phyloP scores from a whole-genome alignment of 768 basidiomycete species.

The Mycena latifolia region DNA sequence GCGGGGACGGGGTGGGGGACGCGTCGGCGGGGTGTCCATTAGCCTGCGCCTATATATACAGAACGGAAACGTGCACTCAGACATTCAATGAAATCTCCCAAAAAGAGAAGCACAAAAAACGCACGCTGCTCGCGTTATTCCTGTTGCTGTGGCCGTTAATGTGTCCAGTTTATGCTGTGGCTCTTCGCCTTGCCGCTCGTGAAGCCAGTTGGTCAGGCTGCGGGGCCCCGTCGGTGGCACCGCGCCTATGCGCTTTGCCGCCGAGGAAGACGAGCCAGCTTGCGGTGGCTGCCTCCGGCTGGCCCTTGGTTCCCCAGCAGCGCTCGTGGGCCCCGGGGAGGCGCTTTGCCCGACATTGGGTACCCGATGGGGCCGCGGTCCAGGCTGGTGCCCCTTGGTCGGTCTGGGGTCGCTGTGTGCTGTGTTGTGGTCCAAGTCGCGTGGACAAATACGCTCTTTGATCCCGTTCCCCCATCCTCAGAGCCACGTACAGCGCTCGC shows the following conservation, averaged over 20 bases:
- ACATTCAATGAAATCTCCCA: background rate
- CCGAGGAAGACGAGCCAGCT: constrained; percentile 32
- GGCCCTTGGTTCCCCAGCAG: constrained; percentile 63
- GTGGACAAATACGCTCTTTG: constrained; percentile 27
- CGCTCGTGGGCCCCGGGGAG: constrained; percentile 81
- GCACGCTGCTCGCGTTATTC: constrained; percentile 43
- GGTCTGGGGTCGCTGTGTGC: constrained; percentile 3
- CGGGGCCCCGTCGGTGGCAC: constrained; percentile 77
- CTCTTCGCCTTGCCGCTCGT: constrained; percentile 35
- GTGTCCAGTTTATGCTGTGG: background rate
- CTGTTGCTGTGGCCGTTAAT: constrained; percentile 51
- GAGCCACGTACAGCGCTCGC: constrained; percentile 1
- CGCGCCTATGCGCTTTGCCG: constrained; percentile 60
- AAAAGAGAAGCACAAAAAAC: background rate
- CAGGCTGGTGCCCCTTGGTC: background rate
- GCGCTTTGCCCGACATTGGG: constrained; percentile 81
- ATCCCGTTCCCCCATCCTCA: background rate
- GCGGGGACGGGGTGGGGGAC: constrained; percentile 43
- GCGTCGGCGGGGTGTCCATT: constrained; percentile 25
- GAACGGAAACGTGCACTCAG: background rate
- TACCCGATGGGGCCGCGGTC: background rate
- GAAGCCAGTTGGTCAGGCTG: constrained; percentile 61
- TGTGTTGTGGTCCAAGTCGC: constrained; percentile 21
- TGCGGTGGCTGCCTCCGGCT: constrained; percentile 22
- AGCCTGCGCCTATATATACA: background rate